These are phyloP conservation scores for Orobanche coerulescens DNA, from an alignment of 257 asterid genomes.

Conservation along the genomic window DNA sequence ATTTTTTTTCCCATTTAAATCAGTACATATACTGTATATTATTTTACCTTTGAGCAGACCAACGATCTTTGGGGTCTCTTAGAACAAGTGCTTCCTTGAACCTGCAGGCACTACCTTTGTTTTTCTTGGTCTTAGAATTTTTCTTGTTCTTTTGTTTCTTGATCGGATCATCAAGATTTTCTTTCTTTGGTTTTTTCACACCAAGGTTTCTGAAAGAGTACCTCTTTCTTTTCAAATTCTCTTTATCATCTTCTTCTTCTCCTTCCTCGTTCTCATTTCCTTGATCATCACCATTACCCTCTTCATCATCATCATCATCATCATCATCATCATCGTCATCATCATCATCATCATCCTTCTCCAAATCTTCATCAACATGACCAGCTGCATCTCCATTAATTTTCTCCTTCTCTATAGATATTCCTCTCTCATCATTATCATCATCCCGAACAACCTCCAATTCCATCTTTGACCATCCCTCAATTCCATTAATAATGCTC, in stretches of 20 bases:
- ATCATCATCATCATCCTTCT: constrained; percentile 20
- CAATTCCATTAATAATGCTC: constrained; percentile 36
- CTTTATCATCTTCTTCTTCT: neutral
- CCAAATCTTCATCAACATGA: neutral
- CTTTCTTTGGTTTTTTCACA: constrained; percentile 39
- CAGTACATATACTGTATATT: neutral
- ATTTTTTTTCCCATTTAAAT: too few species aligned
- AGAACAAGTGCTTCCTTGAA: constrained; percentile 41
- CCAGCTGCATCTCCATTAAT: neutral
- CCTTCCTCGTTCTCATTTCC: constrained; percentile 18
- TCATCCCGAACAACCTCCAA: constrained; percentile 21
- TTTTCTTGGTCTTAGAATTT: constrained; percentile 24
- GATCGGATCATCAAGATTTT: constrained; percentile 31
- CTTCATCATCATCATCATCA: constrained; percentile 22
- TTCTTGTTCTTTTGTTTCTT: constrained; percentile 30
- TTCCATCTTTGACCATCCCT: constrained; percentile 22
- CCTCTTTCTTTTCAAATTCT: constrained; percentile 62
- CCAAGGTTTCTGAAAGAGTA: constrained; percentile 49
- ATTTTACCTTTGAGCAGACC: constrained; percentile 86
- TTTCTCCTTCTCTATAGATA: too few species aligned
- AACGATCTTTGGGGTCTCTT: constrained; percentile 76
- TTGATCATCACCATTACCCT: constrained; percentile 19
- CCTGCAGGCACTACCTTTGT: constrained; percentile 28
- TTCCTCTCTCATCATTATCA: too few species aligned
- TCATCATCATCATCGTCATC: constrained; percentile 15